Percentiles rank a stretch among this genome's conserved stretches.
These are phyloP conservation scores for Globisporangium takayamanum DNA, from an alignment of 352 stramenopile species.

Conservation along the genomic window DNA sequence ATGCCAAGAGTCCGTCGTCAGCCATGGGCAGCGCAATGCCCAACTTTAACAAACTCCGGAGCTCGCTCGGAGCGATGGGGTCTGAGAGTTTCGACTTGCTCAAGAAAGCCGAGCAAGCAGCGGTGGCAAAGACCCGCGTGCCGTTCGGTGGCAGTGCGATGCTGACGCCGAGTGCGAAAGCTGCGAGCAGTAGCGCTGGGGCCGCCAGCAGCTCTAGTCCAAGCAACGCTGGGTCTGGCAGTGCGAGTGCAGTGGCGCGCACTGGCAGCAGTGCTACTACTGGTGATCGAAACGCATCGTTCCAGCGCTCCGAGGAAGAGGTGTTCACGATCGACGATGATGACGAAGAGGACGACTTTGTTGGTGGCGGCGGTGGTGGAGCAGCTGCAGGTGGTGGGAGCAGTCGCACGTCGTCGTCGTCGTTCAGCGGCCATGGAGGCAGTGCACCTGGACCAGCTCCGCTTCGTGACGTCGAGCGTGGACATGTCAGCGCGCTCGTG, in stretches of 20 bases:
- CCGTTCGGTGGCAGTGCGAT: conserved; percentile 25
- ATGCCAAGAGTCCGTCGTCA: not conserved
- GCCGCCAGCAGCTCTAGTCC: not conserved
- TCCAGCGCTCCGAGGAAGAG: conserved; percentile 59
- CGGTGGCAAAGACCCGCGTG: conserved; percentile 37
- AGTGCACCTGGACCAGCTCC: conserved; percentile 8
- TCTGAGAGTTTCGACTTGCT: conserved; percentile 70
- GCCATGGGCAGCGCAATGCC: conserved; percentile 19
- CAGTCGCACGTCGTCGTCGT: conserved; percentile 38
- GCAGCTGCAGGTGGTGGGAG: conserved; percentile 12
- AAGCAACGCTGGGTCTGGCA: not conserved
- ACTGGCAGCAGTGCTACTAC: conserved; percentile 1
- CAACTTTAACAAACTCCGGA: conserved; percentile 50
- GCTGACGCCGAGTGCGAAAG: conserved; percentile 9
- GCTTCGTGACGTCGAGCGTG: conserved; percentile 52
- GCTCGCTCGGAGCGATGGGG: conserved; percentile 54
- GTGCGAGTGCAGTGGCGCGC: not conserved
- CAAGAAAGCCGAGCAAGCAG: conserved; percentile 65
- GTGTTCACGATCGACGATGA: conserved; percentile 84
- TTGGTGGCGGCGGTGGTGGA: conserved; percentile 15
- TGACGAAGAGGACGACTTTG: conserved; percentile 53
- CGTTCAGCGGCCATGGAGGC: conserved; percentile 20
- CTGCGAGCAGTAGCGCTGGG: not conserved
- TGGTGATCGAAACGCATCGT: conserved; percentile 26
- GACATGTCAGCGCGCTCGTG: conserved; percentile 32